Percentiles rank a stretch among this genome's conserved stretches.
These are phyloP conservation scores for Phytophthora hybrid DNA, from an alignment of 352 stramenopile species.

Conservation along the genomic window DNA sequence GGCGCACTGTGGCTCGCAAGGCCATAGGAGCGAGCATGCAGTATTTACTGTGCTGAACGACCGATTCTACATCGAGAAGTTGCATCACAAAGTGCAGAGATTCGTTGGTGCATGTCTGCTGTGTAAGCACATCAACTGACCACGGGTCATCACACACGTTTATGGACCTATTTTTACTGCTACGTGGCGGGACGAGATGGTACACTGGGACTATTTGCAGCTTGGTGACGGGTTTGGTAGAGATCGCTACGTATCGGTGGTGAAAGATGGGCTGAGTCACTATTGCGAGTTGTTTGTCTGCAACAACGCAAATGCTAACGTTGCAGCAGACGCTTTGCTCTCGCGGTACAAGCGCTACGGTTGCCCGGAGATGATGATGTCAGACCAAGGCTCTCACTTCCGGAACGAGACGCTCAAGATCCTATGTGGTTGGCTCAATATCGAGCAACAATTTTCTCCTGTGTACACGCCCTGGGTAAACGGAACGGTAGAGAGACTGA, in stretches of 20 bases:
- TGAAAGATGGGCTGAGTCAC: not conserved
- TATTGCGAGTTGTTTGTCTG: not conserved
- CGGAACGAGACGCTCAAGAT: not conserved
- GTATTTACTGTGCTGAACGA: too few species aligned
- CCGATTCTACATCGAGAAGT: too few species aligned
- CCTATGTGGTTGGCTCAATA: not conserved
- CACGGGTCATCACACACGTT: not conserved
- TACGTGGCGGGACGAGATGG: not conserved
- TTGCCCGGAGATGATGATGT: too few species aligned
- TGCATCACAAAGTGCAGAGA: too few species aligned
- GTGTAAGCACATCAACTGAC: too few species aligned
- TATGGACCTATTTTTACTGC: not conserved
- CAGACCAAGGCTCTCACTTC: not conserved
- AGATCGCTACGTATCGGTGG: not conserved
- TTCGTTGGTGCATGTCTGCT: too few species aligned
- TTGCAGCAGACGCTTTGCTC: not conserved
- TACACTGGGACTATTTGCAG: not conserved
- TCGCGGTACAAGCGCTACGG: not conserved
- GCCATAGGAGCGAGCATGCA: too few species aligned
- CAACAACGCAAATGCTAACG: not conserved
- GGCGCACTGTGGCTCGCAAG: too few species aligned
- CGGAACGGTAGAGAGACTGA: not conserved
- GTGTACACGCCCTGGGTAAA: not conserved
- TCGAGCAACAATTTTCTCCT: not conserved
- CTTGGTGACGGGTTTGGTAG: not conserved